A percentile compares a stretch with the other conserved stretches of the same genome.
These are phyloP conservation scores for Suillus weaverae DNA, from an alignment of 768 basidiomycete genomes.

Conservation along the genomic window DNA sequence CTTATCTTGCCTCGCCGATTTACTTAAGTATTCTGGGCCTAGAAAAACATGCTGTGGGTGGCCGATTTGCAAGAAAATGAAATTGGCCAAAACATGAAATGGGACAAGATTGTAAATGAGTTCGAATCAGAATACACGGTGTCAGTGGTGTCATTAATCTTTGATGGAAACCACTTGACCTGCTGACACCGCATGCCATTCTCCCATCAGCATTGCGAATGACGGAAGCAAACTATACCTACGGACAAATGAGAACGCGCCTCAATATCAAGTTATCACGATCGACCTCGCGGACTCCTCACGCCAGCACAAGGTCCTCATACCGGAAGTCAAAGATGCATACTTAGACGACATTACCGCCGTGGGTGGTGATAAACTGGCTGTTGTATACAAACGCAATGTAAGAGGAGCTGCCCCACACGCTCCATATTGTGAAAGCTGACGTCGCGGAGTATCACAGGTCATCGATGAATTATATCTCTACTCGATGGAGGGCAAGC, in stretches of 20 bases:
- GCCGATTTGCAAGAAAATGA: constrained; percentile 59
- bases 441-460: constrained; percentile 30
- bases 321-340: constrained; percentile 68
- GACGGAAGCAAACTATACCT: constrained; percentile 64
- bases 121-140: constrained; percentile 66
- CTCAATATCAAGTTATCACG: constrained; percentile 64
- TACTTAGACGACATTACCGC: constrained; percentile 50
- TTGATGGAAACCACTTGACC: not conserved
- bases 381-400: constrained; percentile 68
- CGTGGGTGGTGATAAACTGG: constrained; percentile 57
- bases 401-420: constrained; percentile 38
- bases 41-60: constrained; percentile 79
- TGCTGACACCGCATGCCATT: not conserved
- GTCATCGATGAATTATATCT: constrained; percentile 82
- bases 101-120: constrained; percentile 70
- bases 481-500: constrained; percentile 55
- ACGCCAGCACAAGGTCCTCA: constrained; percentile 54
- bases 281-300: constrained; percentile 56
- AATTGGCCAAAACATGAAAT: constrained; percentile 65
- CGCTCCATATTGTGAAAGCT: not conserved
- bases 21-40: constrained; percentile 3
- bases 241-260: constrained; percentile 64
- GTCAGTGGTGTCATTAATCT: constrained; percentile 41
- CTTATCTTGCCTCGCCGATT: not conserved
- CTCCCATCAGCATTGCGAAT: constrained; percentile 54